Conservation (phyloP, 2,329 filamentous ascomycete genomes). For the Exophiala dermatitidis region DNA sequence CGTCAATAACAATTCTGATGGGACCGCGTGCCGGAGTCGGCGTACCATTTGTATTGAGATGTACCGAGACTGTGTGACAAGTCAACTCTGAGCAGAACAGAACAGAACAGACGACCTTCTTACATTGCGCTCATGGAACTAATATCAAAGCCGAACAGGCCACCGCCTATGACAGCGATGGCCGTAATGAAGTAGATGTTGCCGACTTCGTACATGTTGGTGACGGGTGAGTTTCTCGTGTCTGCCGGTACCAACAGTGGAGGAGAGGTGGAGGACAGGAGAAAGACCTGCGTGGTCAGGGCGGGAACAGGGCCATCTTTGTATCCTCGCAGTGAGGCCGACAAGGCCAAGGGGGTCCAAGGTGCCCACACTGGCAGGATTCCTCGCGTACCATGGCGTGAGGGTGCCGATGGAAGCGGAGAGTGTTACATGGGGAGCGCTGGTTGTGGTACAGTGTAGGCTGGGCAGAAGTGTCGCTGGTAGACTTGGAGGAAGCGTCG, state of each 20-base stretch:
- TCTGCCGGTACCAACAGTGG: not conserved
- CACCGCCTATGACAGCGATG: conserved; percentile 51
- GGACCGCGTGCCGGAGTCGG: conserved; percentile 44
- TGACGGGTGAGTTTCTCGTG: not conserved
- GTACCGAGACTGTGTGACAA: conserved; percentile 53
- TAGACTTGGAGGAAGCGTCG: not conserved
- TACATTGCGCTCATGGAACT: conserved; percentile 46
- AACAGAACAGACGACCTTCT: conserved; percentile 28
- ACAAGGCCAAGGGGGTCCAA: not conserved
- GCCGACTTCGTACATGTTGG: conserved; percentile 35
- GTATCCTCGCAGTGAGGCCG: conserved; percentile 1
- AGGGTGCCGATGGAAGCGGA: conserved; percentile 1
- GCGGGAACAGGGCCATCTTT: conserved; percentile 1
- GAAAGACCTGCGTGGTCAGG: not conserved
- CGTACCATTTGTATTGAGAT: conserved; percentile 61
- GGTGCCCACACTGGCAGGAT: not conserved
- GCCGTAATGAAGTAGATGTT: conserved; percentile 54
- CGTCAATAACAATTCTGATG: not conserved
- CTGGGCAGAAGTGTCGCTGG: not conserved
- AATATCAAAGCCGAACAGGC: conserved; percentile 54
- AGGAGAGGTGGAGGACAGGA: not conserved
- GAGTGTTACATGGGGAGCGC: conserved; percentile 7
- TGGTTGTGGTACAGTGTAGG: not conserved
- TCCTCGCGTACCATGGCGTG: not conserved
- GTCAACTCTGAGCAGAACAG: not conserved